These are phyloP conservation scores for Leccinum truebloodii DNA, from an alignment of 768 basidiomycete species.

Conservation along the genomic window DNA sequence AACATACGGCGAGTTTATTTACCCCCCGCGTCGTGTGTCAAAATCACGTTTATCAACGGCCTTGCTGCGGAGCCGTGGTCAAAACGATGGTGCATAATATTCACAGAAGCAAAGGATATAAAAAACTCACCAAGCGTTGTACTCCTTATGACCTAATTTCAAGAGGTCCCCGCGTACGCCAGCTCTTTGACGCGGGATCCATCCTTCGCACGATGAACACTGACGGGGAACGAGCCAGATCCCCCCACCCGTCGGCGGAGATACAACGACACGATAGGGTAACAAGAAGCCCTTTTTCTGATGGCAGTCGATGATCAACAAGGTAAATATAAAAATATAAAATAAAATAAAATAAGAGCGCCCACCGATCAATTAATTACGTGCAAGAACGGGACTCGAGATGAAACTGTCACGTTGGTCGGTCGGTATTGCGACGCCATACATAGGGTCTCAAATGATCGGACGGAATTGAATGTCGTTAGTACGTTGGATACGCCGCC, in stretches of 20 bases:
- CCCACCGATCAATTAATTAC: slow-evolving; percentile 4
- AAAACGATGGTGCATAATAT: not conserved
- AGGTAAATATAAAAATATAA: not conserved
- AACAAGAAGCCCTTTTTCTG: not conserved
- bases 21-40: slow-evolving; percentile 11
- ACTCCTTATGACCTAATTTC: not conserved
- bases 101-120: not conserved
- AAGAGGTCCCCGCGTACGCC: too few relatives aligned
- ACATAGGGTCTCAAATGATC: not conserved
- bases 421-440: not conserved
- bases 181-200: not conserved
- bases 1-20: slow-evolving; percentile 10
- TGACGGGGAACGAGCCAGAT: slow-evolving; percentile 11
- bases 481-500: not conserved
- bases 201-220: not conserved
- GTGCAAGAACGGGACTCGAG: not conserved
- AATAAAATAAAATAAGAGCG: not conserved
- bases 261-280: slow-evolving; percentile 13
- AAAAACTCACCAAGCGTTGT: not conserved
- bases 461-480: not conserved
- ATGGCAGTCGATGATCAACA: not conserved
- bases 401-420: not conserved
- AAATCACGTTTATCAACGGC: slow-evolving; percentile 4
- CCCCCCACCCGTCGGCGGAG: slow-evolving; percentile 17
- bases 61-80: not conserved